These are phyloP conservation scores for Graphilbum ipis-grandicollis DNA, from an alignment of 2,329 filamentous ascomycete species.

Conservation along the genomic window DNA sequence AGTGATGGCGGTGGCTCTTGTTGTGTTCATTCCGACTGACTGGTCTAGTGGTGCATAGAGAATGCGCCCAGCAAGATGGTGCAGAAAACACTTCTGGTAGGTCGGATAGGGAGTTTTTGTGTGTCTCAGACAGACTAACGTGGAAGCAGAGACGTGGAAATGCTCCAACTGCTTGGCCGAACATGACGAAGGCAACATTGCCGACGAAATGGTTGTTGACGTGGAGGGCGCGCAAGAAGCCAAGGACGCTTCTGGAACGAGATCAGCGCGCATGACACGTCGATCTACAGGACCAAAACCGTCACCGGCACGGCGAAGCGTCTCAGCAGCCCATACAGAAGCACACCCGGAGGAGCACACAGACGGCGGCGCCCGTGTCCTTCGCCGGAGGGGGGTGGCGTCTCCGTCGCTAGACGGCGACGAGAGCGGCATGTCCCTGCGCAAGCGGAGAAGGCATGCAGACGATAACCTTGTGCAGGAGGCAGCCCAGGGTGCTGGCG, in stretches of 20 bases:
- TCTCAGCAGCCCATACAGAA: conserved; percentile 35
- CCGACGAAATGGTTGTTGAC: conserved; percentile 8
- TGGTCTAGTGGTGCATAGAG: conserved; percentile 76
- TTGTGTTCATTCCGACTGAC: too few relatives aligned
- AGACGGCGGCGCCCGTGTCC: conserved; percentile 54
- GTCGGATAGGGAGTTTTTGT: too few relatives aligned
- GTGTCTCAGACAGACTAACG: conserved; percentile 33
- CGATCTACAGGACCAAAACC: conserved; percentile 47
- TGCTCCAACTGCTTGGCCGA: conserved; percentile 29
- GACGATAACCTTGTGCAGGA: conserved; percentile 24
- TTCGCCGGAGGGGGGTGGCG: conserved; percentile 75
- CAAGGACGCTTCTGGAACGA: conserved; percentile 10
- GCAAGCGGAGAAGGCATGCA: conserved; percentile 34
- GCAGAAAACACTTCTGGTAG: conserved; percentile 27
- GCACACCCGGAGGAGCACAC: conserved; percentile 62
- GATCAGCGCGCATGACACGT: conserved; percentile 15
- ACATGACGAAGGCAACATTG: conserved; percentile 14
- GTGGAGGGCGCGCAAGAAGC: neutral
- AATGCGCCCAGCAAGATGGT: conserved; percentile 65
- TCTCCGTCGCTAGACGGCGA: conserved; percentile 51
- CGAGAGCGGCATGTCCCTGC: conserved; percentile 30
- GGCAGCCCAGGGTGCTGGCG: conserved; percentile 15
- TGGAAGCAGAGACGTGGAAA: conserved; percentile 24
- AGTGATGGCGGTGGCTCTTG: conserved; percentile 25
- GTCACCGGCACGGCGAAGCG: conserved; percentile 49